phyloP scores from a whole-genome alignment of 306 rosid genomes.

The Quercus rubra region DNA sequence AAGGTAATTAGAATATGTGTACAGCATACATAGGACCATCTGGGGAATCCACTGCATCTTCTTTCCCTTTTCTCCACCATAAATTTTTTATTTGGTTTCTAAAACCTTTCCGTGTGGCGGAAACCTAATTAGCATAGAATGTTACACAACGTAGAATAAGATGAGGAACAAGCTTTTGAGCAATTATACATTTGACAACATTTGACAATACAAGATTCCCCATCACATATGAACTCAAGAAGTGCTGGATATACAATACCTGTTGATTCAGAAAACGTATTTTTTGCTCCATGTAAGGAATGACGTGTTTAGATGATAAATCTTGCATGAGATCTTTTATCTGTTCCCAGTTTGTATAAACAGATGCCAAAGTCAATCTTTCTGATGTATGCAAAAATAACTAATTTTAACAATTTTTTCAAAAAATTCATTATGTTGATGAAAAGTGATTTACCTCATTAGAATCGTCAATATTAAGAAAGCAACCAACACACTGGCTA shows the following conservation, averaged over 20 bases:
- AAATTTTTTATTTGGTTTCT: conserved; percentile 90
- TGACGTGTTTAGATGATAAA: conserved; percentile 76
- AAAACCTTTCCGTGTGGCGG: conserved; percentile 92
- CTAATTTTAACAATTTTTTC: conserved; percentile 16
- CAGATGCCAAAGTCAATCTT: conserved; percentile 33
- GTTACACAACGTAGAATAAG: conserved; percentile 17
- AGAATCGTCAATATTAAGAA: conserved; percentile 68
- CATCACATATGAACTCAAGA: conserved; percentile 14
- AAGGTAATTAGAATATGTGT: conserved; percentile 15
- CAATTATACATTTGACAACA: conserved; percentile 8
- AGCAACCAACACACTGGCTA: conserved; percentile 59
- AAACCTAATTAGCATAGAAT: conserved; percentile 51
- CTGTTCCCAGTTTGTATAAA: conserved; percentile 53
- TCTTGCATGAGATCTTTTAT: conserved; percentile 85
- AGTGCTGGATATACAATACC: conserved; percentile 37
- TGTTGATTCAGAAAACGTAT: conserved; percentile 89
- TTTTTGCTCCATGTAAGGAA: conserved; percentile 95
- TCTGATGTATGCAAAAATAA: conserved; percentile 26
- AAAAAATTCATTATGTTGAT: conserved; percentile 15
- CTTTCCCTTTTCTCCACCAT: conserved; percentile 99
- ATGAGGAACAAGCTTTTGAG: conserved; percentile 5
- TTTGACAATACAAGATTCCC: conserved; percentile 17
- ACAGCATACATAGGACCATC: conserved; percentile 69
- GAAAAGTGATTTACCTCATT: conserved; percentile 51
- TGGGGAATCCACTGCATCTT: conserved; percentile 68